Base-by-base conservation (phyloP, 768 basidiomycete species). In the Lactarius vividus region DNA sequence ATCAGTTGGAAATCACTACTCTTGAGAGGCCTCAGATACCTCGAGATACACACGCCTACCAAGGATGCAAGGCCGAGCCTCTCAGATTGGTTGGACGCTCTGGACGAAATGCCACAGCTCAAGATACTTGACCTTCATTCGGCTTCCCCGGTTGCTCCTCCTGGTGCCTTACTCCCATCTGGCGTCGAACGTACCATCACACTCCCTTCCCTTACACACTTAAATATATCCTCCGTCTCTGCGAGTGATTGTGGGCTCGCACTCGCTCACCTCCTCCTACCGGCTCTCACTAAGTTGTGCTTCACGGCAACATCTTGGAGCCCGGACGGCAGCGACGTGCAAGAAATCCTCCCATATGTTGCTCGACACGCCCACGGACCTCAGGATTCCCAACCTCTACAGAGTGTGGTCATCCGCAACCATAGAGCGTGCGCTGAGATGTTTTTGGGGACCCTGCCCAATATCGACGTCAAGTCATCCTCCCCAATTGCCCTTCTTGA, bases 1-100 rank as follows among this genome's bases (percentile, higher is more conserved):
- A 49, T 64, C 31, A 29, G 33, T 29, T 64, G 57, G 57, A 40
- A 16, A 15, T 64, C 63, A n/a, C 63, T 44, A 40, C 44, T 57
- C 11, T 20, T 64, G 13, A 57, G 29, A 44, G n/a, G 31, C 33
- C 55, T 64, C 13, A 37, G 26, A 13, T 26, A 44, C 16, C 55
- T 64, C 29, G 49, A 52, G 55, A 31, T 64, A 28, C 39, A 15
- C 9, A 39, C 13, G 7, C 7, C 46, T 16, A 57, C 63, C 10
- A 11, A 16, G 15, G 2, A 13, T 28, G 31, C 18, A 20, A 26
- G 57, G 33, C 63, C 63, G 11, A 64, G 33, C 6, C 35, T 57
- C 9, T 20, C 18, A 28, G n/a, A 46, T n/a, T 64, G 55, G 55
- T 28, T 64, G 23, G 44, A 57, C 13, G 63, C 63, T 11, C 56